Evolutionary conservation across 2,329 filamentous ascomycete genomes (phyloP).

Genomic region (Knoxdaviesia proteae): DNA sequence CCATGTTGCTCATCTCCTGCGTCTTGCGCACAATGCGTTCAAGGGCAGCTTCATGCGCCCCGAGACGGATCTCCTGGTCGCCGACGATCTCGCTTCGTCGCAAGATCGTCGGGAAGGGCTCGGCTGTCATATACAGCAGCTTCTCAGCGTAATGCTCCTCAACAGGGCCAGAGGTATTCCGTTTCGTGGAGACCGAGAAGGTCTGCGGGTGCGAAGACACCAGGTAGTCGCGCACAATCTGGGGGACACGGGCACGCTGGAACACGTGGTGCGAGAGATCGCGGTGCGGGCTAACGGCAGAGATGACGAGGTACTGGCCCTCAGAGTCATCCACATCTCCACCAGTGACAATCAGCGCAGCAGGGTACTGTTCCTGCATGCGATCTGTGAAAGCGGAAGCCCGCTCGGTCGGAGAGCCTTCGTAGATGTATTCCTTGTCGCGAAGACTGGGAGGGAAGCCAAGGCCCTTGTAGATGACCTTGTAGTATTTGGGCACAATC

Average conservation of each 20-base stretch:
- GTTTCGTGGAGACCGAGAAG: slow-evolving; percentile 58
- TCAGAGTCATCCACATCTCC: slow-evolving; percentile 60
- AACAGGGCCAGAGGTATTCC: slow-evolving; percentile 47
- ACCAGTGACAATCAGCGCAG: slow-evolving; percentile 57
- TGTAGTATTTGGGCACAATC: slow-evolving; percentile 69
- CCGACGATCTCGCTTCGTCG: slow-evolving; percentile 68
- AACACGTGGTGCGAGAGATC: slow-evolving; percentile 68
- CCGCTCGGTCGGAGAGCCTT: slow-evolving; percentile 58
- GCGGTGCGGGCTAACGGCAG: slow-evolving; percentile 59
- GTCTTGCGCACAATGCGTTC: slow-evolving; percentile 85
- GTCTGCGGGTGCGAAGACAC: slow-evolving; percentile 55
- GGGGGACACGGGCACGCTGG: slow-evolving; percentile 67
- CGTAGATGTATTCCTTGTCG: slow-evolving; percentile 85
- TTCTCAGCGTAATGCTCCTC: slow-evolving; percentile 67
- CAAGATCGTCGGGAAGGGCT: slow-evolving; percentile 79
- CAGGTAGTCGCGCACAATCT: slow-evolving; percentile 69
- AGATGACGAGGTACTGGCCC: slow-evolving; percentile 76
- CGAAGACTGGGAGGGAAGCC: slow-evolving; percentile 65
- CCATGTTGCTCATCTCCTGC: slow-evolving; percentile 56
- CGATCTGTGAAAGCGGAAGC: slow-evolving; percentile 70
- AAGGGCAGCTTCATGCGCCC: slow-evolving; percentile 67
- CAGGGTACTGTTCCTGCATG: slow-evolving; percentile 77
- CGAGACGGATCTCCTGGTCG: slow-evolving; percentile 43
- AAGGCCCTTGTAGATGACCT: slow-evolving; percentile 71
- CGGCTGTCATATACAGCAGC: slow-evolving; percentile 60